phyloP scores from a whole-genome alignment of 768 basidiomycete species.

The Suillus subaureus region DNA sequence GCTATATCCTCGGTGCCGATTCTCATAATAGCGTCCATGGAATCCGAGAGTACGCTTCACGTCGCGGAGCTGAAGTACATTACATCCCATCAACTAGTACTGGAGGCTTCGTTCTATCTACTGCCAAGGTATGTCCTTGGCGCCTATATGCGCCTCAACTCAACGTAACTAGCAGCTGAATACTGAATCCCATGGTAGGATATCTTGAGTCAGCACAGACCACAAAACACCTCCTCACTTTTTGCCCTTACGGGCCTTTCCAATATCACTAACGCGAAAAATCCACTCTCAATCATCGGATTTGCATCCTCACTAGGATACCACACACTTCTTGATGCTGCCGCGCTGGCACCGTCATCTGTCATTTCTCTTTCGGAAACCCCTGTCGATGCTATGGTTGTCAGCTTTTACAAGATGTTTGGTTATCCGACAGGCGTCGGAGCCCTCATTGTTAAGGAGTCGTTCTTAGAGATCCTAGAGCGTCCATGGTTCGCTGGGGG shows the following conservation, averaged over 20 bases:
- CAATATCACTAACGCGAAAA: slow-evolving; percentile 79
- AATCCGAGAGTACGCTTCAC: slow-evolving; percentile 68
- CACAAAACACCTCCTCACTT: slow-evolving; percentile 53
- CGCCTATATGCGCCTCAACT: slow-evolving; percentile 23
- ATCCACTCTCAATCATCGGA: slow-evolving; percentile 60
- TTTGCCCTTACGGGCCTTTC: slow-evolving; percentile 82
- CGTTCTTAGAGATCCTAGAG: slow-evolving; percentile 58
- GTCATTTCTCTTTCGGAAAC: slow-evolving; percentile 63
- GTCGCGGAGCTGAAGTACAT: slow-evolving; percentile 54
- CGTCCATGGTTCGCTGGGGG: slow-evolving; percentile 88
- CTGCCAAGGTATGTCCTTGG: slow-evolving; percentile 55
- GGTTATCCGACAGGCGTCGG: slow-evolving; percentile 87
- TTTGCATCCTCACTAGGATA: slow-evolving; percentile 73
- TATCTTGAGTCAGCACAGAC: slow-evolving; percentile 52
- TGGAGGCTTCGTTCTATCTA: slow-evolving; percentile 63
- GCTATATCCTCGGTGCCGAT: slow-evolving; percentile 71
- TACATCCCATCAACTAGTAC: slow-evolving; percentile 67
- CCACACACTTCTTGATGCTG: slow-evolving; percentile 77
- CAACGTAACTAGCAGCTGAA: not conserved
- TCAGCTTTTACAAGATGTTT: slow-evolving; percentile 92
- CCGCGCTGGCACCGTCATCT: slow-evolving; percentile 77
- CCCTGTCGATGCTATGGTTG: slow-evolving; percentile 78
- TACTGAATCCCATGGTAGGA: slow-evolving; percentile 40
- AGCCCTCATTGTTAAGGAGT: slow-evolving; percentile 73
- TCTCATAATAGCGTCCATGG: slow-evolving; percentile 87